Evolutionary conservation across 1,139 yeast genomes (phyloP).

Genomic region (Yamadazyma conglobata): DNA sequence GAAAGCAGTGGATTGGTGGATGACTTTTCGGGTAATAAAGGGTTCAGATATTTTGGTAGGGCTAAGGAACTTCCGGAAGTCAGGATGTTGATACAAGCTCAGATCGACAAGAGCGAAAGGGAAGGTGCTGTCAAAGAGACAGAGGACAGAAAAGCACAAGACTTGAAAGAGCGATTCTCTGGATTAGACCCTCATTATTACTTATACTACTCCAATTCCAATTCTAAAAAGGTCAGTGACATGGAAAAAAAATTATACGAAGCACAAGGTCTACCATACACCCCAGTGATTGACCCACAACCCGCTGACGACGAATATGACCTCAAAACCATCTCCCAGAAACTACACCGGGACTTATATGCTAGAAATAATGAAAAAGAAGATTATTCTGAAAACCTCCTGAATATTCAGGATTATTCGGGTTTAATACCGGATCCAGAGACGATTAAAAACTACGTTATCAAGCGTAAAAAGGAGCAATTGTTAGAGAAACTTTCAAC

Average conservation of each 20-base stretch:
- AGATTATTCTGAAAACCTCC: neutral
- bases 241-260: slow-evolving; percentile 1
- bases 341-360: slow-evolving; percentile 4
- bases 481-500: slow-evolving; percentile 29
- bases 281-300: slow-evolving; percentile 14
- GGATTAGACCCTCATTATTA: slow-evolving; percentile 32
- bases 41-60: slow-evolving; percentile 77
- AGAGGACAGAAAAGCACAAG: slow-evolving; percentile 15
- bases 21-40: slow-evolving; percentile 31
- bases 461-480: slow-evolving; percentile 44
- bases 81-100: slow-evolving; percentile 43
- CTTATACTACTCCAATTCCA: slow-evolving; percentile 38
- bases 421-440: slow-evolving; percentile 32
- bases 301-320: slow-evolving; percentile 4
- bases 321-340: slow-evolving; percentile 3
- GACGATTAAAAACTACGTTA: slow-evolving; percentile 45
- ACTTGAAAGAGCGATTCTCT: slow-evolving; percentile 15
- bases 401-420: slow-evolving; percentile 21
- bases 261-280: slow-evolving; percentile 1
- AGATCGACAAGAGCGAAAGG: slow-evolving; percentile 17
- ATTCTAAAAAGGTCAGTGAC: slow-evolving; percentile 1
- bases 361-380: slow-evolving; percentile 1
- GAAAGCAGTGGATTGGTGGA: slow-evolving; percentile 22
- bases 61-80: slow-evolving; percentile 82
- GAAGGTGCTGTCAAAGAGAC: slow-evolving; percentile 13